Evolutionary conservation across 805 yeast genomes (phyloP), one percentile per base, ranked within the genome.

Genomic region (Saccharomyces jurei): DNA sequence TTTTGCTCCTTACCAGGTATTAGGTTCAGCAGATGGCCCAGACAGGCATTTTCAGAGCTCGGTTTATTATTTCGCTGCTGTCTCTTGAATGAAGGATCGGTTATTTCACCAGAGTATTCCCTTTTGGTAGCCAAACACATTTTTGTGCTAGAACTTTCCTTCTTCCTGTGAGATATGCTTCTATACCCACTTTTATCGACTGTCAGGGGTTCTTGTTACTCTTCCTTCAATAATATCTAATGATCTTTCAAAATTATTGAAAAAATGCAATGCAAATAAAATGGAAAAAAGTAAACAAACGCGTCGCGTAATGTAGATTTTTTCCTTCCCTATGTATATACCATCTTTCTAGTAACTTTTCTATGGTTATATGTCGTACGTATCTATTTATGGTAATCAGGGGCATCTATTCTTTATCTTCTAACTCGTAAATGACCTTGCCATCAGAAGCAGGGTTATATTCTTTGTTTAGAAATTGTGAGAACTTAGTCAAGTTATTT

Each of bases 401-500:
- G 41, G 25, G 44, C 44, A n/a, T 21, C 25, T 36, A 36, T 36
- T 67, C 59, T 54, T 67, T 67, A 52, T 68, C 68, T 58, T 66
- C 74, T 32, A 72, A 57, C 56, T 70, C 73, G 58, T 67, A 72
- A 51, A 70, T 71, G 48, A 70, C 63, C 36, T 63, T 61, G 49
- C 64, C 63, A 65, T 86, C 84, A n/a, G 67, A 71, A 62, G 77
- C 77, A 17, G 92, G 89, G 65, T 85, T 81, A 64, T 87, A 89
- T 30, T 94, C 94, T 46, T 83, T 79, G 51, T 89, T 72, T 64
- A 92, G 80, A 75, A 86, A 89, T 65, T 82, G 80, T 31, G 96
- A 88, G 67, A 94, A 94, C 69, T 83, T 81, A 69, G 81, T 84
- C 71, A 94, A 79, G 67, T 90, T 89, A 53, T 86, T 87, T 58